Evolutionary conservation across 2,329 filamentous ascomycete genomes (phyloP), one percentile per base, ranked within the genome.

Genomic region (Penicillium sp.): DNA sequence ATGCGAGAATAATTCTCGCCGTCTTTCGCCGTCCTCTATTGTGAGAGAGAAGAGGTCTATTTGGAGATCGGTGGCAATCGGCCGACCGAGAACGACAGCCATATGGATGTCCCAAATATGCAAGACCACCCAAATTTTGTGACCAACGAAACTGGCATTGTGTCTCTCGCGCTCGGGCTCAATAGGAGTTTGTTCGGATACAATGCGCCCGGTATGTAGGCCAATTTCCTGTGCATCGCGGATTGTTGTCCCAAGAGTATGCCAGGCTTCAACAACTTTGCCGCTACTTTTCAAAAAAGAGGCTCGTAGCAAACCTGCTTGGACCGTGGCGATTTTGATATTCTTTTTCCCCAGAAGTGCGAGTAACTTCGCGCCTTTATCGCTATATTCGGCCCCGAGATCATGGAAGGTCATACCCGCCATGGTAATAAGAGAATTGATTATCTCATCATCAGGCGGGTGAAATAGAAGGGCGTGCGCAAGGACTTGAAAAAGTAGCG

Each of bases 101-200:
- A 63, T 63, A 36, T 63, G 60, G 11, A 56, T 14, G 36, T 63
- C 60, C 60, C 60, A 63, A 21, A 61, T 61, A 51, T 63, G 58
- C 47, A 63, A 48, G 14, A 63, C 33, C 9, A 59, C 44, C 58
- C 60, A 63, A 26, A 61, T 19, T 43, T 31, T 54, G 42, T 60
- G 53, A 11, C 48, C 54, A 11, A 44, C 28, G 19, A 48, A 14
- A 34, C 48, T 52, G 36, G 9, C 14, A 29, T 26, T 26, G 19
- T 37, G 1, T 18, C 21, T 28, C n/a, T 14, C 14, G 37, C 18
- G 5, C 1, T 42, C 33, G 7, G 23, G 13, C 21, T n/a, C n/a
- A n/a, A n/a, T n/a, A n/a, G n/a, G n/a, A 26, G 31, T 28, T 28
- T 29, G 28, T 24, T 33, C 28, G 3, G 44, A 23, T 8, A 43